Evolutionary conservation across 2,329 filamentous ascomycete genomes (phyloP), one percentile per base, ranked within the genome.

Genomic region (Pyricularia sp.): DNA sequence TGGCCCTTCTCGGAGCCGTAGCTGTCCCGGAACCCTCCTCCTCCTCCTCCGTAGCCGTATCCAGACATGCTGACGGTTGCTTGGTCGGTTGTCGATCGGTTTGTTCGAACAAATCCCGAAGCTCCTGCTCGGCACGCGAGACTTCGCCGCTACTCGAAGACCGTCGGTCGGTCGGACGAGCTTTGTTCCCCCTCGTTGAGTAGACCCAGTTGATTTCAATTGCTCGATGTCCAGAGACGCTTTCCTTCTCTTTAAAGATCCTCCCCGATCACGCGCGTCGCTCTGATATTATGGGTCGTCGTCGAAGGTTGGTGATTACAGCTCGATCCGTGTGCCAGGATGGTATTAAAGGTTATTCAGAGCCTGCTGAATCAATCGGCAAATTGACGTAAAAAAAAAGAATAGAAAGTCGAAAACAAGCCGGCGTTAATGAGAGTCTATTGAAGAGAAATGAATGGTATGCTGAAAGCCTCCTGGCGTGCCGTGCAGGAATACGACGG

Each of bases 311-410:
- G 20, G n/a, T 59, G 14, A 33, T 28, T 59, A 20, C 66, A 42
- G 33, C 6, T 66, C 36, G 28, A 67, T 58, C 23, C 25, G 33
- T 36, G 69, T 50, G 17, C 10, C 67, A 69, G 68, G 70, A 71
- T 67, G 70, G 68, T 42, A 55, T 66, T 20, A 68, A 68, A 68
- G 55, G 42, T 17, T 72, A 80, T 84, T 85, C 84, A 85, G 83
- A 84, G 79, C 83, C 83, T 81, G 83, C 83, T 85, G 83, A 85
- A 85, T 73, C 74, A 73, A 31, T 31, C 23, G 30, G 66, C 42
- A 73, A 74, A 73, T 74, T 72, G 70, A 73, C 70, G 71, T 72
- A 73, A 69, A 70, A 74, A 72, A 73, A 76, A 58, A 68, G 65
- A 64, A 74, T 68, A 67, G 69, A 74, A 76, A 68, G 42, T 64